Evolutionary conservation across 768 basidiomycete genomes (phyloP).

Genomic region (Leccinum boreale): DNA sequence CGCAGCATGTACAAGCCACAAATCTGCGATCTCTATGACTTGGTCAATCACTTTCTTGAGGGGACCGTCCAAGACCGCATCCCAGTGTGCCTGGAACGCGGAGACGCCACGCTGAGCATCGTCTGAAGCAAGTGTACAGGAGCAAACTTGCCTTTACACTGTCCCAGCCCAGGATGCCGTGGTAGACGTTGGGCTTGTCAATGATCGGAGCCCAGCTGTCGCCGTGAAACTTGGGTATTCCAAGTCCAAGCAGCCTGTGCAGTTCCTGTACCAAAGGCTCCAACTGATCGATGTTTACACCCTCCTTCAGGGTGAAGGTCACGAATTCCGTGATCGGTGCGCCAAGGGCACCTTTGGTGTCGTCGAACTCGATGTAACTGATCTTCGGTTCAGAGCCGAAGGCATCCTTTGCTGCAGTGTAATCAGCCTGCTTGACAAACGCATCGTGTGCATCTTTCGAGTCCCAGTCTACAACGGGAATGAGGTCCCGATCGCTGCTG

Average conservation of each 20-base stretch:
- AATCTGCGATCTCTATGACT: slow-evolving; percentile 24
- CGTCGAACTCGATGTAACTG: slow-evolving; percentile 22
- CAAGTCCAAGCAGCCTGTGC: slow-evolving; percentile 13
- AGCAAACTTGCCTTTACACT: slow-evolving; percentile 27
- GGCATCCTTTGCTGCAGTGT: background rate
- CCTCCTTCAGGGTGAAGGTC: slow-evolving; percentile 30
- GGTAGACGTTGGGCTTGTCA: slow-evolving; percentile 16
- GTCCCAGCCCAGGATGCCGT: slow-evolving; percentile 38
- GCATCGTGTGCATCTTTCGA: slow-evolving; percentile 18
- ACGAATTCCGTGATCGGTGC: slow-evolving; percentile 34
- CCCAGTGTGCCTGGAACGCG: slow-evolving; percentile 33
- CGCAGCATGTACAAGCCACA: slow-evolving; percentile 32
- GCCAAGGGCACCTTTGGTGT: slow-evolving; percentile 13
- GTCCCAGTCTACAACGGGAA: slow-evolving; percentile 22
- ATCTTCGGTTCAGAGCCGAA: slow-evolving; percentile 18
- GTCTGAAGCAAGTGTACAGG: background rate
- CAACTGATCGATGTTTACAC: slow-evolving; percentile 16
- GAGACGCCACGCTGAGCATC: background rate
- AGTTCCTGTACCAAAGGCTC: slow-evolving; percentile 22
- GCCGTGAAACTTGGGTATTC: slow-evolving; percentile 25
- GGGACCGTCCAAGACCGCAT: slow-evolving; percentile 28
- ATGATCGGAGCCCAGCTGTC: slow-evolving; percentile 28
- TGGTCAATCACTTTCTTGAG: slow-evolving; percentile 27
- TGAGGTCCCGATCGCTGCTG: slow-evolving; percentile 3
- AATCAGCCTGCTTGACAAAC: slow-evolving; percentile 10